Evolutionary conservation across 2,329 filamentous ascomycete species (phyloP), one percentile per base, ranked within the genome.

Genomic region (Penicillium sp.): DNA sequence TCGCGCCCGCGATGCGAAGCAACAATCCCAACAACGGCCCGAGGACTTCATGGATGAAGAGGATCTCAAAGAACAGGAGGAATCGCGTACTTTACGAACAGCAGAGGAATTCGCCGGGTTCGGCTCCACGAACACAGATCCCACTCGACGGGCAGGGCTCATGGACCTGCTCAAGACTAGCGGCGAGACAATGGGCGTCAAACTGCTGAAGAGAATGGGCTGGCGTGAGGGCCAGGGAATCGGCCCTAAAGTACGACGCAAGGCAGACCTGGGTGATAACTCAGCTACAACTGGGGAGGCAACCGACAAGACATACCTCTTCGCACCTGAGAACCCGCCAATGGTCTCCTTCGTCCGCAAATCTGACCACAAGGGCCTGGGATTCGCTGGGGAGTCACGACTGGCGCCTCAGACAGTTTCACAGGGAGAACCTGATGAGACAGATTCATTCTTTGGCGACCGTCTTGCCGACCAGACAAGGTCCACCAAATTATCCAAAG

Each of bases 41-140:
- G 92, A 97, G 72, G 92, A 97, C 69, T 97, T 92, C 65, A 99
- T 99, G 94, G 94, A 99, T 67, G 93, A 96, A 37, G 94, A 99
- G 71, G 94, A 99, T 73, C 79, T 96, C 29, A 90, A 89, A 6
- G 92, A 96, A 70, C 89, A 88, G 0, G 91, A 89, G 54, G 92
- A 96, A 73, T 82, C 88, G 2, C 85, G 87, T 65, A 83, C 83
- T 56, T 76, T 97, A 29, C 84, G 93, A 65, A 95, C 90, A 0
- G 81, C 85, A 0, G 81, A 86, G 49, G 83, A 82, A 0, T 97
- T 94, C 71, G 83, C 89, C 0, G 90, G 89, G 0, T 79, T 97
- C 26, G 92, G 92, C 2, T 82, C 83, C 26, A 87, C 86, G 1
- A 79, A 81, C 28, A 77, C 84, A 29, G 83, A 87, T 65, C 65